Evolutionary conservation across 2,329 filamentous ascomycete genomes (phyloP), one percentile per base, ranked within the genome.

Genomic region (Ceratocystis albifundus): DNA sequence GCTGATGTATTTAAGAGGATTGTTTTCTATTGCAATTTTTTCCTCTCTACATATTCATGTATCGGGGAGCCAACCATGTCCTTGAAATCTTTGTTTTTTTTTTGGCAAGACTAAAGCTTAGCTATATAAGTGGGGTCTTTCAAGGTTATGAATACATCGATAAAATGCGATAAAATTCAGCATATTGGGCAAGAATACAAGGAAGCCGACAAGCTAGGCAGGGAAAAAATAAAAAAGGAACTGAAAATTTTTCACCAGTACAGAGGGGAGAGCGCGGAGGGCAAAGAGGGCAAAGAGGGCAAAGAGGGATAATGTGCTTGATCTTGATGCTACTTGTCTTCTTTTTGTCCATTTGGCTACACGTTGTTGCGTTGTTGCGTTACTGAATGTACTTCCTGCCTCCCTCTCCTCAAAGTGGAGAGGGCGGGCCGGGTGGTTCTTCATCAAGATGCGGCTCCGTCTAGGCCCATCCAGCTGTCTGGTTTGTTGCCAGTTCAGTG

Each of bases 1-100:
- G 46, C 48, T 66, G 22, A 55, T 66, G 50, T 67, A 59, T 55
- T 67, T 62, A 66, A 57, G 41, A 63, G 61, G 41, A 17, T 41
- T 41, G 36, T 12, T 41, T 41, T 41, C 36, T 45, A 63, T 61
- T 64, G 32, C 65, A 50, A 50, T 50, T 50, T 50, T 50, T 50
- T 41, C 10, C 36, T 41, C 36, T 15, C 36, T 41, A 12, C 12
- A 10, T 50, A 50, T 50, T 50, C 48, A 22, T 50, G 20, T 50
- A 50, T n/a, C 48, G 48, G 48, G 48, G n/a, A 4, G n/a, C 15
- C 22, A 22, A 22, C 7, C n/a, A 61, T 67, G 30, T 66, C 62
- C 8, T n/a, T 57, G 57, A 30, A 46, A 20, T 57, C 12, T 25
- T 32, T 28, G 17, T 25, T 25, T 30, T 25, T 25, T 30, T 57